Evolutionary conservation across 306 rosid genomes (phyloP), one percentile per base, ranked within the genome.

Genomic region (Begonia peltatifolia): DNA sequence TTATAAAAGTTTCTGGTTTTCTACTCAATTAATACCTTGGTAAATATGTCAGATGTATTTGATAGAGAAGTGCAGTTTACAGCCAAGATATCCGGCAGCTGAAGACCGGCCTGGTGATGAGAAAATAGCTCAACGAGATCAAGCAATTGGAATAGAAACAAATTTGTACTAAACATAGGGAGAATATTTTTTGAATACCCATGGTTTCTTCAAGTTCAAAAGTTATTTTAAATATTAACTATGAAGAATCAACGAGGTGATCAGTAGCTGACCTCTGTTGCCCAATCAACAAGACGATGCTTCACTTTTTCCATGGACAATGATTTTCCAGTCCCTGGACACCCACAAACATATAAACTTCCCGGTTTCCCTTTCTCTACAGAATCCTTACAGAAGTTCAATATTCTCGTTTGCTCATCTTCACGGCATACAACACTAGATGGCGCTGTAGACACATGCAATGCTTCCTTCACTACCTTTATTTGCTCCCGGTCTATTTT

Each of bases 321-420:
- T 0, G 99, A 78, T 60, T 90, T 90, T 12, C 95, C 95, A 0
- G 99, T 86, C 46, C 99, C 99, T 0, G 99, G 95, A 48, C 94
- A 83, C 15, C 99, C 99, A 17, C 99, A 86, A 0, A 86, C 69
- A 42, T 86, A 90, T 13, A 90, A 58, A 70, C 94, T 80, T 58
- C 84, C 88, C n/a, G 95, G 70, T 66, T 78, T 90, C 57, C 75
- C 74, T 30, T 73, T 80, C 63, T 78, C 84, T 10, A 90, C 36
- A 54, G 82, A 67, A 2, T 70, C 61, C 68, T 90, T 83, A 54
- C 92, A 78, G 72, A 90, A 86, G 59, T 66, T 81, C 18, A 86
- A 54, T 47, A 90, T 80, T 73, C 74, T 72, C 54, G 64, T 70
- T 62, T 80, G 99, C 76, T 90, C 95, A 0, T 65, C 75, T 44